A percentile compares a stretch with the other conserved stretches of the same genome.
Conservation (phyloP, 202 grass and related monocot species). For the Sporobolus alterniflorus region DNA sequence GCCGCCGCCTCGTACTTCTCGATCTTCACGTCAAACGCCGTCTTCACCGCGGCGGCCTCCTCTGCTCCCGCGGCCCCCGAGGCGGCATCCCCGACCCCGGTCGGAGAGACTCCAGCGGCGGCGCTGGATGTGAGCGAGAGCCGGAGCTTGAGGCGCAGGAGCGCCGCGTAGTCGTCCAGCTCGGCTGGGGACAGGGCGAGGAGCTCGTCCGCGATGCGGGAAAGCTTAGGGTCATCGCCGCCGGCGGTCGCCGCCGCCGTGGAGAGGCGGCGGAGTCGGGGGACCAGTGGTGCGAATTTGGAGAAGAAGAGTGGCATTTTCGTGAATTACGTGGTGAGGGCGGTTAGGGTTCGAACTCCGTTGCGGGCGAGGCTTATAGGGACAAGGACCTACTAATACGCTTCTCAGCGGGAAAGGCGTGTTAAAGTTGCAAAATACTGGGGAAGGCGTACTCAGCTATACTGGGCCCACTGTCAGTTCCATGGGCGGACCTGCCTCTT, state of each 20-base stretch:
- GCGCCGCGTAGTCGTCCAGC: constrained; percentile 77
- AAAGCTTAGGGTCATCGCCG: constrained; percentile 55
- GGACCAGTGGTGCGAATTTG: constrained; percentile 59
- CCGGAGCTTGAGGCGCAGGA: constrained; percentile 79
- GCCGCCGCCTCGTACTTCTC: constrained; percentile 97
- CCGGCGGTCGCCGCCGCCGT: constrained; percentile 42
- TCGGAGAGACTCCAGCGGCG: constrained; percentile 12
- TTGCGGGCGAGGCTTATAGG: background rate
- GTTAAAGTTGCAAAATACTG: rapidly evolving
- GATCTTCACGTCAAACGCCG: constrained; percentile 88
- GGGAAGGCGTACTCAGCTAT: background rate
- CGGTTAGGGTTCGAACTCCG: constrained; percentile 38
- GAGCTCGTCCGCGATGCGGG: constrained; percentile 77
- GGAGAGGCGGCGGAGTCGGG: constrained; percentile 56
- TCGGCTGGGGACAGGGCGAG: constrained; percentile 67
- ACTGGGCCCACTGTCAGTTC: constrained; percentile 11
- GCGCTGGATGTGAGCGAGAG: constrained; percentile 66
- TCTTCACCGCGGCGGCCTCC: constrained; percentile 71
- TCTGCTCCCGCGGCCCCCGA: constrained; percentile 8
- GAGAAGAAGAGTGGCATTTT: constrained; percentile 59
- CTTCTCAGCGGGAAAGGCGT: background rate
- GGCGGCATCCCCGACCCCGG: constrained; percentile 27
- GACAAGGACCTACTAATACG: rapidly evolving
- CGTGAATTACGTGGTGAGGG: background rate
- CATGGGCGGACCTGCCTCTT: too few species aligned